Conservation (phyloP, 768 basidiomycete species). For the Tulasnella sp. region DNA sequence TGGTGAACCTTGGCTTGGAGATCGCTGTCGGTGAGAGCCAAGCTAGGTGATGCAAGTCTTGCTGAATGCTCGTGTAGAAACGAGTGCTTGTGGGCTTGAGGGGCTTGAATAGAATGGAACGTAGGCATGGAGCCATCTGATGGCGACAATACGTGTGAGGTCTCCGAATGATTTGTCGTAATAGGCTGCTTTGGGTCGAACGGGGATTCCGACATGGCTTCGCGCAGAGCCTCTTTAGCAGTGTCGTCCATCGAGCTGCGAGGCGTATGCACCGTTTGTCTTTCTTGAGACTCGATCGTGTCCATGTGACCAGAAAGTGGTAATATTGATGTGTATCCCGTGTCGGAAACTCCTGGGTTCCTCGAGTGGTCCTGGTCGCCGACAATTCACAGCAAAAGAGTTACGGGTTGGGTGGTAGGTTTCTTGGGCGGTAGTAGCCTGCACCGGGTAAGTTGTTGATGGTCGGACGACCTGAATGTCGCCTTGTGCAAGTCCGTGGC, state of each 20-base stretch:
- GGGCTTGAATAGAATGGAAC: slow-evolving; percentile 10
- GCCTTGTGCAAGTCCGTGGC: not conserved
- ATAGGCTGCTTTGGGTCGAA: slow-evolving; percentile 31
- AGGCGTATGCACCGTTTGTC: not conserved
- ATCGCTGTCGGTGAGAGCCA: slow-evolving; percentile 56
- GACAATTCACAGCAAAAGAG: not conserved
- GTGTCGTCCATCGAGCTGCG: not conserved
- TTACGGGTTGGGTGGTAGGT: not conserved
- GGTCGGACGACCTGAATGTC: not conserved
- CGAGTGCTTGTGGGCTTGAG: slow-evolving; percentile 26
- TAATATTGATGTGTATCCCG: not conserved
- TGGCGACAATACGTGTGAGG: not conserved
- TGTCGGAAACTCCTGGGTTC: not conserved
- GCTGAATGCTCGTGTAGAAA: slow-evolving; percentile 53
- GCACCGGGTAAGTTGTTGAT: not conserved
- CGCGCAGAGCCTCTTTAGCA: slow-evolving; percentile 20
- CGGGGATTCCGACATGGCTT: slow-evolving; percentile 33
- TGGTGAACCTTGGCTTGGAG: slow-evolving; percentile 33
- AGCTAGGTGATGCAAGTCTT: slow-evolving; percentile 63
- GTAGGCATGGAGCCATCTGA: slow-evolving; percentile 15
- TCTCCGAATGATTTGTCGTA: not conserved
- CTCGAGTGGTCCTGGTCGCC: not conserved
- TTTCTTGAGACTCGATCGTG: not conserved
- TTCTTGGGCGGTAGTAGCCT: not conserved
- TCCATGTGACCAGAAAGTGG: not conserved